A percentile compares a stretch with the other conserved stretches of the same genome.
phyloP scores from a whole-genome alignment of 495 filamentous ascomycete species.

The Daldinia decipiens region DNA sequence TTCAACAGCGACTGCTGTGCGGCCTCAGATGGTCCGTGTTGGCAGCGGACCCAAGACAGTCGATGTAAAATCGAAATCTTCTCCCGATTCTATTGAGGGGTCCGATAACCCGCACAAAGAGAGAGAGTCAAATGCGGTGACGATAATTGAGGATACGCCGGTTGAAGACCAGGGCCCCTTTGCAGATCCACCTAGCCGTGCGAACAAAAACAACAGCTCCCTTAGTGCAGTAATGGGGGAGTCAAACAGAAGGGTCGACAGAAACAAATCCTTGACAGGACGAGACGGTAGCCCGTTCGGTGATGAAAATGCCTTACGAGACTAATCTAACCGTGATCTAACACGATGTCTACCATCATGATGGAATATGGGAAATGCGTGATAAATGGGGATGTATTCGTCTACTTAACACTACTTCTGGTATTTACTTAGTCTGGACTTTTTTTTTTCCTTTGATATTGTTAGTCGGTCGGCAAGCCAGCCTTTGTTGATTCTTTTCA shows the following conservation, averaged over 20 bases:
- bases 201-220: conserved; percentile 53
- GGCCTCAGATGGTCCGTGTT: conserved; percentile 65
- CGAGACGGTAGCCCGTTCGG: conserved; percentile 63
- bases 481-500: conserved; percentile 37
- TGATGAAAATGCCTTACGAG: conserved; percentile 63
- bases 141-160: conserved; percentile 62
- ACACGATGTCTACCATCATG: conserved; percentile 40
- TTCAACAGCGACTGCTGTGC: conserved; percentile 61
- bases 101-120: conserved; percentile 32
- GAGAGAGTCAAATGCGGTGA: conserved; percentile 51
- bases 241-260: conserved; percentile 54
- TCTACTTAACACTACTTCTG: conserved; percentile 36
- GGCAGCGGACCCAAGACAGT: conserved; percentile 60
- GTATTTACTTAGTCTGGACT: conserved; percentile 44
- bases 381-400: conserved; percentile 29
- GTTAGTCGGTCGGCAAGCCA: conserved; percentile 24
- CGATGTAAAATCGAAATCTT: conserved; percentile 51
- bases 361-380: conserved; percentile 46
- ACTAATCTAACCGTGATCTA: conserved; percentile 43
- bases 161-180: conserved; percentile 66
- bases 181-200: conserved; percentile 59
- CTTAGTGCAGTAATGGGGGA: conserved; percentile 66
- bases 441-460: conserved; percentile 21
- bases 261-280: conserved; percentile 29
- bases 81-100: conserved; percentile 25